Percentiles rank a stretch among this genome's conserved stretches.
Evolutionary conservation across 805 yeast species (phyloP).

Genomic region (Alloascoidea hylecoeti): DNA sequence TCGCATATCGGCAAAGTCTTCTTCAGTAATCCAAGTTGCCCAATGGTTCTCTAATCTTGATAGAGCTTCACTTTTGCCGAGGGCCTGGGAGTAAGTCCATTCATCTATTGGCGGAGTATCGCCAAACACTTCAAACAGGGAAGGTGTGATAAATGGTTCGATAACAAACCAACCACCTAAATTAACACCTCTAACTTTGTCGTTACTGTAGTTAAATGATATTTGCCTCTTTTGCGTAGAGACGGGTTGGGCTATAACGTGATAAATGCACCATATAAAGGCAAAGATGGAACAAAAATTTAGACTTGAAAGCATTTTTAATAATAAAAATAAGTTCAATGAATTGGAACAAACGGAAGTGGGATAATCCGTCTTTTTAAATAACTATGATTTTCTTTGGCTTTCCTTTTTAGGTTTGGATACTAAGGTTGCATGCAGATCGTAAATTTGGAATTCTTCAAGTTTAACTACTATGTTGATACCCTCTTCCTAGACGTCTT

Average conservation of each 20-base stretch:
- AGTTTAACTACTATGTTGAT: too few relatives aligned
- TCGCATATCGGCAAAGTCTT: slow-evolving; percentile 49
- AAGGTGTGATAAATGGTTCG: slow-evolving; percentile 79
- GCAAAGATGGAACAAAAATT: background rate
- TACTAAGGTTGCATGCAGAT: too few relatives aligned
- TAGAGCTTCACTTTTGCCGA: slow-evolving; percentile 47
- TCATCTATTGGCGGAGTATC: slow-evolving; percentile 53
- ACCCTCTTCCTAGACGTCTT: too few relatives aligned
- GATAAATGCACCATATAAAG: background rate
- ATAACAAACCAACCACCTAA: slow-evolving; percentile 86
- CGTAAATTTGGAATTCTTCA: too few relatives aligned
- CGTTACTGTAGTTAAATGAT: slow-evolving; percentile 8
- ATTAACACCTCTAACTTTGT: slow-evolving; percentile 45
- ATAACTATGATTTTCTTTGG: background rate
- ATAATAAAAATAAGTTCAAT: background rate
- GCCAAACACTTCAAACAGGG: slow-evolving; percentile 44
- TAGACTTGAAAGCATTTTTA: background rate
- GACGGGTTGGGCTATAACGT: background rate
- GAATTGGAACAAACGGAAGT: background rate
- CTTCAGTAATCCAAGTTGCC: slow-evolving; percentile 62
- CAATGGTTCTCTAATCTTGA: slow-evolving; percentile 53
- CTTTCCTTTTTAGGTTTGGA: background rate
- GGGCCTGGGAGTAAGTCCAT: slow-evolving; percentile 37
- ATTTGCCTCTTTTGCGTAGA: background rate
- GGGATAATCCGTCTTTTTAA: background rate